These are phyloP conservation scores for Thraustotheca clavata DNA, from an alignment of 352 stramenopile species.

Conservation along the genomic window DNA sequence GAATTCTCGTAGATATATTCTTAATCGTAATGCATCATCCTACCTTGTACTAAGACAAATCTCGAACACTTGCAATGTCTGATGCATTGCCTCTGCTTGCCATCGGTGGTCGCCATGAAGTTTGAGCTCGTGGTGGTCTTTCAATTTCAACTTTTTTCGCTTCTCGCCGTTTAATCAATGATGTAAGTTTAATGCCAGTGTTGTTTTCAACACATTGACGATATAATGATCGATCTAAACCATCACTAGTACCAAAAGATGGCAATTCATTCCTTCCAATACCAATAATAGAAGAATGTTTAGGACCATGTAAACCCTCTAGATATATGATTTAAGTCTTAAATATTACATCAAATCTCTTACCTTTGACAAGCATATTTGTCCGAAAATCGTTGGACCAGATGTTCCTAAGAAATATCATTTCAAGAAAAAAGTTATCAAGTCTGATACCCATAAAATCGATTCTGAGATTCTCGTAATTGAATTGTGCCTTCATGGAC, in stretches of 20 bases:
- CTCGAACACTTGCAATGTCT: slow-evolving; percentile 4
- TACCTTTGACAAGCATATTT: background rate
- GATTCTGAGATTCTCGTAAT: slow-evolving; percentile 16
- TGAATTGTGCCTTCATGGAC: slow-evolving; percentile 19
- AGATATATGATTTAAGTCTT: background rate
- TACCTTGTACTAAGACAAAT: background rate
- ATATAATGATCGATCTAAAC: slow-evolving; percentile 8
- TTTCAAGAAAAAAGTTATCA: background rate
- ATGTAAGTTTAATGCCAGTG: slow-evolving; percentile 13
- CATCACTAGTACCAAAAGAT: slow-evolving; percentile 6
- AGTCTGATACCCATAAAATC: slow-evolving; percentile 10
- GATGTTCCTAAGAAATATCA: background rate
- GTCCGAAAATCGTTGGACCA: background rate
- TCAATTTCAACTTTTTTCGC: background rate
- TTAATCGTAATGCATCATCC: background rate
- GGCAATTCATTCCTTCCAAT: slow-evolving; percentile 14
- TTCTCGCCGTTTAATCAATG: background rate
- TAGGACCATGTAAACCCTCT: slow-evolving; percentile 7
- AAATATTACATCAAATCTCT: background rate
- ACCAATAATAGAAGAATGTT: slow-evolving; percentile 20
- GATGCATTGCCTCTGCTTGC: background rate
- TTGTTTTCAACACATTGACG: slow-evolving; percentile 15
- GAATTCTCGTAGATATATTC: slow-evolving; percentile 17
- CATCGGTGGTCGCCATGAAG: background rate
- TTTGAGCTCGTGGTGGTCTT: background rate